Evolutionary conservation across 345 rosid species (phyloP).

Genomic region (Carallia pectinifolia): DNA sequence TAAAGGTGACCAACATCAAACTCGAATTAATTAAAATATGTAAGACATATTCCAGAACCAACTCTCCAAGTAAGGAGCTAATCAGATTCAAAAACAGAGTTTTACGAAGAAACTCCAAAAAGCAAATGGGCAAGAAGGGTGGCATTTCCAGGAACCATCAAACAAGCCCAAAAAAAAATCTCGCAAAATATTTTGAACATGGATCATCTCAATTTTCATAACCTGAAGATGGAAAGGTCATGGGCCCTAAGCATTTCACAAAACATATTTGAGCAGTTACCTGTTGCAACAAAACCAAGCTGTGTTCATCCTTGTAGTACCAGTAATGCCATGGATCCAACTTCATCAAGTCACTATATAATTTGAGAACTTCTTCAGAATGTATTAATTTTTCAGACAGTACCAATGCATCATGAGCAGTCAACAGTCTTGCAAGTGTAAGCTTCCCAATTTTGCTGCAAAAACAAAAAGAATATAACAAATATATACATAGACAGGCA

Average conservation of each 20-base stretch:
- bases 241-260: neutral
- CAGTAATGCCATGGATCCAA: conserved; percentile 63
- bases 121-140: neutral
- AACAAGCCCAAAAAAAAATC: neutral
- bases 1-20: neutral
- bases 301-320: conserved; percentile 74
- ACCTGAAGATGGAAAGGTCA: neutral
- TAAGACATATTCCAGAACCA: neutral
- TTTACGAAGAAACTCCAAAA: conserved; percentile 2
- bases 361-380: conserved; percentile 60
- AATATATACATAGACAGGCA: neutral
- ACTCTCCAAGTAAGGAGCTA: conserved; percentile 1
- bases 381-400: conserved; percentile 35
- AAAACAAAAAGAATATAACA: conserved; percentile 7
- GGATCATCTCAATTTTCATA: neutral
- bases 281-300: conserved; percentile 64
- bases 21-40: neutral
- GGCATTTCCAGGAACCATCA: neutral
- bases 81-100: neutral
- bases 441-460: conserved; percentile 93
- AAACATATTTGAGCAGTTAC: conserved; percentile 25
- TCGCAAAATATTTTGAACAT: neutral
- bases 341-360: conserved; percentile 62
- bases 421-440: conserved; percentile 81
- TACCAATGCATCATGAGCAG: conserved; percentile 53